Evolutionary conservation across 202 grass and related monocot species (phyloP).

Genomic region (Schoenoplectus triqueter): DNA sequence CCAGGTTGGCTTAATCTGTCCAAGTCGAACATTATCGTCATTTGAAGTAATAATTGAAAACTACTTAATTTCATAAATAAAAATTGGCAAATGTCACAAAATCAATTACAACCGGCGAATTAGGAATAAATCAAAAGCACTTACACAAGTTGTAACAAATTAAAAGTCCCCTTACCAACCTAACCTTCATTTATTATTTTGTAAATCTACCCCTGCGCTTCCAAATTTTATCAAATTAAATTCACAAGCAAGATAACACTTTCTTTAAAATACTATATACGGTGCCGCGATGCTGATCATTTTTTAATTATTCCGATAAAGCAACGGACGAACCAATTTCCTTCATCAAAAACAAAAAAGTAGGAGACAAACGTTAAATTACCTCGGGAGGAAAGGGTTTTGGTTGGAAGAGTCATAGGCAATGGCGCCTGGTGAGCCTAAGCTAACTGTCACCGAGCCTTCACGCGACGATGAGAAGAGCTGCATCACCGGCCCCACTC

Average conservation of each 20-base stretch:
- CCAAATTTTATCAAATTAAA: background rate
- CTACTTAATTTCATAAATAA: background rate
- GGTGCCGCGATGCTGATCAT: background rate
- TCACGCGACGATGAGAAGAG: slow-evolving; percentile 56
- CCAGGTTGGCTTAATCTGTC: background rate
- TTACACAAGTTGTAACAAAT: background rate
- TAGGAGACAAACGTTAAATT: slow-evolving; percentile 7
- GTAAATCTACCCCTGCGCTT: background rate
- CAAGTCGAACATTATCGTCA: background rate
- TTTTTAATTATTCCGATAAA: background rate
- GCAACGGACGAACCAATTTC: background rate
- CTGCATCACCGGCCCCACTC: slow-evolving; percentile 61
- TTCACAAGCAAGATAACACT: background rate
- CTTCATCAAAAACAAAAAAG: slow-evolving; percentile 13
- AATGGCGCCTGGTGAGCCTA: slow-evolving; percentile 62
- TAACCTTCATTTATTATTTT: background rate
- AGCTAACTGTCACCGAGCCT: slow-evolving; percentile 71
- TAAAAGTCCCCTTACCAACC: background rate
- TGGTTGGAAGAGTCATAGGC: slow-evolving; percentile 61
- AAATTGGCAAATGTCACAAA: background rate
- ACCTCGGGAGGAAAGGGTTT: slow-evolving; percentile 77
- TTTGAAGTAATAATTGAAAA: slow-evolving; percentile 9
- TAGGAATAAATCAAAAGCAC: background rate
- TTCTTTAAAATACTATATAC: background rate
- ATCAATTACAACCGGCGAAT: background rate